These are phyloP conservation scores for Cladosporium sp. DNA, from an alignment of 2,329 filamentous ascomycete species.

Conservation along the genomic window DNA sequence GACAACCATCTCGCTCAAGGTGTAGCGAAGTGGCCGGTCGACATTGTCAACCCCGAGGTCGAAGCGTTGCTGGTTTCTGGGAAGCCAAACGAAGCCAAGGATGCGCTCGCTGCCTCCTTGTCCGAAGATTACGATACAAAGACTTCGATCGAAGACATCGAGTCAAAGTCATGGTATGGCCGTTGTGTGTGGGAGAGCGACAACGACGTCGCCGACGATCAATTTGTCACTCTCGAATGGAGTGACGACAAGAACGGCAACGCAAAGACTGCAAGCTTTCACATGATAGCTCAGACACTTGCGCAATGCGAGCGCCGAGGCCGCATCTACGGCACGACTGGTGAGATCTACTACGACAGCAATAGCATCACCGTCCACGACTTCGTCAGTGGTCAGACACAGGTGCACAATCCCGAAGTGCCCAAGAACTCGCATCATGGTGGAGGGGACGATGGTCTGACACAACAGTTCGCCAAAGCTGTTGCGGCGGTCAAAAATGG, in stretches of 20 bases:
- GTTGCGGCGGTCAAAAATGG: constrained; percentile 76
- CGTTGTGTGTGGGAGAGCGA: constrained; percentile 93
- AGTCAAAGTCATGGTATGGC: constrained; percentile 70
- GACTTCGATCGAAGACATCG: constrained; percentile 49
- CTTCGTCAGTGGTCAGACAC: constrained; percentile 61
- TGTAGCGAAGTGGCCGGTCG: constrained; percentile 77
- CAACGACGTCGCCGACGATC: constrained; percentile 92
- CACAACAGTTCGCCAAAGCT: constrained; percentile 78
- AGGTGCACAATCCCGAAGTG: constrained; percentile 60
- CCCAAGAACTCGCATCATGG: constrained; percentile 59
- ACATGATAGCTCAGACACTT: constrained; percentile 91
- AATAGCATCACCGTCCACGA: constrained; percentile 72
- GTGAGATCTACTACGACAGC: constrained; percentile 85
- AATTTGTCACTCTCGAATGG: constrained; percentile 85
- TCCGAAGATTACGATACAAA: constrained; percentile 57
- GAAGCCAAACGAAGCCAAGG: constrained; percentile 52
- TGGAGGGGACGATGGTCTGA: constrained; percentile 77
- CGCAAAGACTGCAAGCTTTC: constrained; percentile 83
- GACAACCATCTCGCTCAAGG: constrained; percentile 66
- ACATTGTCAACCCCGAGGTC: constrained; percentile 88
- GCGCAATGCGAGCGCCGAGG: constrained; percentile 84
- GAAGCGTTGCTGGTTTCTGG: constrained; percentile 64
- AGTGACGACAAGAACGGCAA: constrained; percentile 64
- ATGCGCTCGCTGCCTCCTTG: constrained; percentile 51
- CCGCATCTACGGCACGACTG: constrained; percentile 79